These are phyloP conservation scores for Backusella morwellensis DNA, from an alignment of 192 early-diverging fungal species.

Conservation along the genomic window DNA sequence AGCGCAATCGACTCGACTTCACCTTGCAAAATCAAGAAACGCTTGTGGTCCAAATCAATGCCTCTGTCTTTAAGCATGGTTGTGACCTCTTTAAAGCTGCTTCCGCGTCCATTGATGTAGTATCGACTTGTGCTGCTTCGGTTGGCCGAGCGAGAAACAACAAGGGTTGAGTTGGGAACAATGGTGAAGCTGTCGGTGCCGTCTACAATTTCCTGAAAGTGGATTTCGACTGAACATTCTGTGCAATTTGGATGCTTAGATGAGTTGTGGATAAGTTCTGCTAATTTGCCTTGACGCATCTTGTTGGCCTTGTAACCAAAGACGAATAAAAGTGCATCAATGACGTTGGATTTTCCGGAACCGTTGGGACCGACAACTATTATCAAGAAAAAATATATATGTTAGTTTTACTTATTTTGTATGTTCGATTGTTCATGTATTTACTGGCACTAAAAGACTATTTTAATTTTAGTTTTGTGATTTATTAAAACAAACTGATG, in stretches of 20 bases:
- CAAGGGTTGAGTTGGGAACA: constrained; percentile 67
- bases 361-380: constrained; percentile 94
- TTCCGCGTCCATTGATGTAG: constrained; percentile 62
- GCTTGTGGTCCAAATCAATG: constrained; percentile 96
- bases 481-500: background rate
- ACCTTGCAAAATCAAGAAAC: constrained; percentile 96
- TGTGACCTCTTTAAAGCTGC: constrained; percentile 83
- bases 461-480: background rate
- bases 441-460: constrained; percentile 67
- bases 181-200: constrained; percentile 57
- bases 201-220: constrained; percentile 92
- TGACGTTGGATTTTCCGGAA: constrained; percentile 98
- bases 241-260: constrained; percentile 65
- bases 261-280: constrained; percentile 95
- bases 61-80: constrained; percentile 78
- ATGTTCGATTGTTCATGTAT: background rate
- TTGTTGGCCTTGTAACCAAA: constrained; percentile 98
- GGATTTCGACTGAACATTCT: constrained; percentile 86
- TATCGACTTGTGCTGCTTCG: constrained; percentile 75
- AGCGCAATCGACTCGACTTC: constrained; percentile 98
- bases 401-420: background rate
- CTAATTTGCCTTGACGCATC: constrained; percentile 94
- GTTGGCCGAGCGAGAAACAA: constrained; percentile 74
- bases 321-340: constrained; percentile 96
- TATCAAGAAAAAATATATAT: constrained; percentile 34